Percentiles rank a stretch among this genome's conserved stretches.
phyloP scores from a whole-genome alignment of 352 stramenopile genomes.

The Pythium brachiatum region DNA sequence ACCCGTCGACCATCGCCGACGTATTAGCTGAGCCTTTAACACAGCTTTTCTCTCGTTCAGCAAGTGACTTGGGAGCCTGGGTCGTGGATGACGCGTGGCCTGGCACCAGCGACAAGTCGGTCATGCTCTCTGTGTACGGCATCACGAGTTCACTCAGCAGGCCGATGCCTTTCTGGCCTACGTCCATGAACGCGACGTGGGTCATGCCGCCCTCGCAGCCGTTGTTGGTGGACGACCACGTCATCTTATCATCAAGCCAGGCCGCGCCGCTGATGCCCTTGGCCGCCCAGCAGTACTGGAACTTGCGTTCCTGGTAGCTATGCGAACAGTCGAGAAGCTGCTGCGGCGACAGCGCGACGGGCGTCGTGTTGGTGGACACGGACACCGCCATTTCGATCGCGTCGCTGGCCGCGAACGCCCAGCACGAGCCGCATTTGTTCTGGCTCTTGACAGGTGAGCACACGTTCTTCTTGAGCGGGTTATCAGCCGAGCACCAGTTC shows the following conservation, averaged over 20 bases:
- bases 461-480: constrained; percentile 46
- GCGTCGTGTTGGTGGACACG: constrained; percentile 31
- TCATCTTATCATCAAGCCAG: constrained; percentile 61
- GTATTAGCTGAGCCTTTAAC: constrained; percentile 29
- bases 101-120: constrained; percentile 28
- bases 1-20: constrained; percentile 56
- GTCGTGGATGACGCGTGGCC: constrained; percentile 15
- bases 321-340: constrained; percentile 75
- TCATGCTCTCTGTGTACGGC: constrained; percentile 56
- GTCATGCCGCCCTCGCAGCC: constrained; percentile 70
- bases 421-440: constrained; percentile 73
- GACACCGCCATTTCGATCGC: constrained; percentile 66
- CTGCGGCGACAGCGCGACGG: constrained; percentile 63
- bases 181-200: constrained; percentile 60
- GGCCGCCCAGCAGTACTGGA: constrained; percentile 68
- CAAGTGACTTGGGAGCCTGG: background rate
- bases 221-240: constrained; percentile 63
- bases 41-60: constrained; percentile 31
- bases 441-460: constrained; percentile 74
- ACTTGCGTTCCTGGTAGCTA: constrained; percentile 57
- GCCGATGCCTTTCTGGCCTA: constrained; percentile 43
- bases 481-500: constrained; percentile 73
- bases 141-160: constrained; percentile 56
- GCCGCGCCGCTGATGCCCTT: constrained; percentile 37
- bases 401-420: constrained; percentile 72